These are phyloP conservation scores for Simplicillium aogashimaense DNA, from an alignment of 2,329 filamentous ascomycete species.

Conservation along the genomic window DNA sequence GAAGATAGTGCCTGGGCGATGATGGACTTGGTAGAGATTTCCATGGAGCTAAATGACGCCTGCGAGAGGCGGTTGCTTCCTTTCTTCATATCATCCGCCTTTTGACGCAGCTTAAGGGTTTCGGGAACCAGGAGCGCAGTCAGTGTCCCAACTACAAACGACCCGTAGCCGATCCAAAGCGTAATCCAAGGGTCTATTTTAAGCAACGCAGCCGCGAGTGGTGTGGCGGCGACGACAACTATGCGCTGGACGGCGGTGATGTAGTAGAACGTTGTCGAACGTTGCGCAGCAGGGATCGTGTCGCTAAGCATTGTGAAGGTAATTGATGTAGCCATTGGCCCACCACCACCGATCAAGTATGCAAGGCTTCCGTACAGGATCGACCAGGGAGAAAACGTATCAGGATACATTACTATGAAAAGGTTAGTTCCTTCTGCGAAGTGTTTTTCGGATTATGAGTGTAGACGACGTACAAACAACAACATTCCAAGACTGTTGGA, in stretches of 20 bases:
- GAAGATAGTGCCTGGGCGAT: slow-evolving; percentile 13
- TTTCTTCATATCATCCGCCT: slow-evolving; percentile 14
- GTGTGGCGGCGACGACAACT: slow-evolving; percentile 27
- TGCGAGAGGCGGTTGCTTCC: not conserved
- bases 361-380: slow-evolving; percentile 22
- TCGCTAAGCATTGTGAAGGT: slow-evolving; percentile 35
- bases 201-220: slow-evolving; percentile 30
- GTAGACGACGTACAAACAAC: slow-evolving; percentile 18
- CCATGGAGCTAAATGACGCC: not conserved
- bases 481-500: slow-evolving; percentile 18
- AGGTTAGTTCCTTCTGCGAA: slow-evolving; percentile 10
- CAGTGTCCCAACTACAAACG: slow-evolving; percentile 17
- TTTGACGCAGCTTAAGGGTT: slow-evolving; percentile 25
- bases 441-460: too few relatives aligned
- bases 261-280: slow-evolving; percentile 31
- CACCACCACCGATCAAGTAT: slow-evolving; percentile 30
- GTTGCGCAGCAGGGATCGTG: slow-evolving; percentile 23
- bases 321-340: slow-evolving; percentile 29
- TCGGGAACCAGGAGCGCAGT: slow-evolving; percentile 28
- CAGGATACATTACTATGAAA: slow-evolving; percentile 22
- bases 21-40: not conserved
- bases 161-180: slow-evolving; percentile 21
- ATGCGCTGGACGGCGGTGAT: slow-evolving; percentile 24
- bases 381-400: slow-evolving; percentile 29
- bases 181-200: slow-evolving; percentile 27